A percentile compares a stretch with the other conserved stretches of the same genome.
Evolutionary conservation across 2,329 filamentous ascomycete species (phyloP).

Genomic region (Paracorniculantispora psalliotae): DNA sequence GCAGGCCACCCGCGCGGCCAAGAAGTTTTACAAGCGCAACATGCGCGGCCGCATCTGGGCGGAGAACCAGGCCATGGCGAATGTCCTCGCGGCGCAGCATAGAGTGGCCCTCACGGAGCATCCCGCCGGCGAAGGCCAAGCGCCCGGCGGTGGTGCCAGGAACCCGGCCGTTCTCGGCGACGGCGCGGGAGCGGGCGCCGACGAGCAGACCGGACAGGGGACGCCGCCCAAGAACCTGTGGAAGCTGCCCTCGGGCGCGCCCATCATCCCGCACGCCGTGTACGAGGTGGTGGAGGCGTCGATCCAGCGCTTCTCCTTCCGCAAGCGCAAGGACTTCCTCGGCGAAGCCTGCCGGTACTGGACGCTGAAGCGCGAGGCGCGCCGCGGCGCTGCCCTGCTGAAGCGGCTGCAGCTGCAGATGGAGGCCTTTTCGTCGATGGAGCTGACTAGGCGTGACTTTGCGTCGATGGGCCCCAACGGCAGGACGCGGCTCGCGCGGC

Average conservation of each 20-base stretch:
- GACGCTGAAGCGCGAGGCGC: slow-evolving; percentile 92
- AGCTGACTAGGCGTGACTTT: slow-evolving; percentile 91
- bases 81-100: slow-evolving; percentile 72
- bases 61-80: slow-evolving; percentile 78
- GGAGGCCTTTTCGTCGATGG: slow-evolving; percentile 96
- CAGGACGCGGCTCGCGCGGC: slow-evolving; percentile 67
- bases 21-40: slow-evolving; percentile 81
- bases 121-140: slow-evolving; percentile 74
- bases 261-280: slow-evolving; percentile 85
- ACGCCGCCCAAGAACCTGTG: slow-evolving; percentile 48
- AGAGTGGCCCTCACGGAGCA: slow-evolving; percentile 60
- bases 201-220: slow-evolving; percentile 59
- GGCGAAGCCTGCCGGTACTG: slow-evolving; percentile 94
- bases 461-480: slow-evolving; percentile 89
- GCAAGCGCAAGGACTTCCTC: slow-evolving; percentile 87
- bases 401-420: slow-evolving; percentile 92
- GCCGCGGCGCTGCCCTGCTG: slow-evolving; percentile 82
- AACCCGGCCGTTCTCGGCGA: slow-evolving; percentile 70
- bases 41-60: slow-evolving; percentile 92
- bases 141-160: slow-evolving; percentile 77
- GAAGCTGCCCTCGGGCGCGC: slow-evolving; percentile 91
- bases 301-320: slow-evolving; percentile 70
- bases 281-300: slow-evolving; percentile 82
- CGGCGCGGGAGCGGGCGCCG: slow-evolving; percentile 62
- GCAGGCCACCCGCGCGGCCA: slow-evolving; percentile 73